Conservation (phyloP, 1,284 basidiomycete genomes). For the Volvariella surrecta region DNA sequence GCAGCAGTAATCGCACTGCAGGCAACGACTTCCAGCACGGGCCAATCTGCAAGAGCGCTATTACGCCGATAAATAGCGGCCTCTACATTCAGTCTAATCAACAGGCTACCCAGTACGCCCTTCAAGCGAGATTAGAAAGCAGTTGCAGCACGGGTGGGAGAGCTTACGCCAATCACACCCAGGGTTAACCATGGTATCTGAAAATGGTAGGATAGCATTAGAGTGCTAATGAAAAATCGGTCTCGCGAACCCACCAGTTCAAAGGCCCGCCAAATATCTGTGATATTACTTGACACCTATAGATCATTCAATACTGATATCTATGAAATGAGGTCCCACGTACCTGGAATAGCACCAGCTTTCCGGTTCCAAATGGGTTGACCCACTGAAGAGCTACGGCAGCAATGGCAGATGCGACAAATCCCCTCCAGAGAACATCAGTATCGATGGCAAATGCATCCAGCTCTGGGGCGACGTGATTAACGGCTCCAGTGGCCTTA, state of each 20-base stretch:
- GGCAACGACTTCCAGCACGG: slow-evolving; percentile 55
- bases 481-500: not conserved
- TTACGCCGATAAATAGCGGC: slow-evolving; percentile 53
- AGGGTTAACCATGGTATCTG: slow-evolving; percentile 61
- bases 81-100: slow-evolving; percentile 59
- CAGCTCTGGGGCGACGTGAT: slow-evolving; percentile 34
- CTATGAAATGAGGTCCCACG: slow-evolving; percentile 1
- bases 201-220: not conserved
- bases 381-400: slow-evolving; percentile 65
- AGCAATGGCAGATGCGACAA: slow-evolving; percentile 66
- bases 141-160: not conserved
- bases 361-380: slow-evolving; percentile 66
- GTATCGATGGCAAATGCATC: slow-evolving; percentile 62
- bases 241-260: slow-evolving; percentile 41
- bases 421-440: slow-evolving; percentile 70
- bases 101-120: slow-evolving; percentile 55
- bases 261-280: slow-evolving; percentile 60
- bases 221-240: not conserved
- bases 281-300: slow-evolving; percentile 19
- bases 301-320: slow-evolving; percentile 43
- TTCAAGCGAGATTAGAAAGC: slow-evolving; percentile 15
- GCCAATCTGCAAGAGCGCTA: slow-evolving; percentile 49
- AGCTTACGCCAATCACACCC: slow-evolving; percentile 48
- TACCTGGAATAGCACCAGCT: slow-evolving; percentile 66
- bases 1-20: slow-evolving; percentile 59